phyloP scores from a whole-genome alignment of 2,329 filamentous ascomycete genomes.

The Fusarium sp. region DNA sequence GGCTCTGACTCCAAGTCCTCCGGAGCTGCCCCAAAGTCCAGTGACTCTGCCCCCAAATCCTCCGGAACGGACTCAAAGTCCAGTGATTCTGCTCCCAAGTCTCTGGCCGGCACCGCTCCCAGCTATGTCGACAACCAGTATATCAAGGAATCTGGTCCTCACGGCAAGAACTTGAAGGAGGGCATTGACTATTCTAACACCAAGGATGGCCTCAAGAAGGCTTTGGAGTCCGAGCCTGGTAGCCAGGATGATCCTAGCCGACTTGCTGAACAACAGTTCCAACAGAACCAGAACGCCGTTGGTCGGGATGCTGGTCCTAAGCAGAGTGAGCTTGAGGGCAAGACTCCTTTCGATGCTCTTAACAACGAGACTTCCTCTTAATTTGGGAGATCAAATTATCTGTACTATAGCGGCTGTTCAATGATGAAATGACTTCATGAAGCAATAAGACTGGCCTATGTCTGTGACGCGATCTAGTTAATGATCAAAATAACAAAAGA shows the following conservation, averaged over 20 bases:
- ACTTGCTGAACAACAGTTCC: constrained; percentile 56
- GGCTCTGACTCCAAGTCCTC: constrained; percentile 2
- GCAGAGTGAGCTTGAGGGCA: constrained; percentile 39
- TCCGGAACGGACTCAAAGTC: background rate
- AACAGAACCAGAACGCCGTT: constrained; percentile 34
- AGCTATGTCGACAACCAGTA: constrained; percentile 51
- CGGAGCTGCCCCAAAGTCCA: no score
- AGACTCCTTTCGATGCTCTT: constrained; percentile 46
- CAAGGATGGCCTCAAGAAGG: constrained; percentile 50
- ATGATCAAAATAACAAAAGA: background rate
- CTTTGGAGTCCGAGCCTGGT: constrained; percentile 55
- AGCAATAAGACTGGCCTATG: background rate
- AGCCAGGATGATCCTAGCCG: constrained; percentile 58
- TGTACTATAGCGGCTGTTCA: constrained; percentile 14
- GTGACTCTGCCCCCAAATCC: background rate
- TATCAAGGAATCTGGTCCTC: constrained; percentile 46
- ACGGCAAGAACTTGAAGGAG: constrained; percentile 56
- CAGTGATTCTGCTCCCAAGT: background rate
- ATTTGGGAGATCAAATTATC: background rate
- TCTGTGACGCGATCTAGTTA: background rate
- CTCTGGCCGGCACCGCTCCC: constrained; percentile 45
- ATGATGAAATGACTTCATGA: constrained; percentile 31
- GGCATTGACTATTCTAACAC: constrained; percentile 47
- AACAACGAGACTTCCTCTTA: constrained; percentile 42
- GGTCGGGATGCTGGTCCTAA: constrained; percentile 41